Evolutionary conservation across 768 basidiomycete genomes (phyloP), one percentile per base, ranked within the genome.

Genomic region (Kwoniella shandongensis): DNA sequence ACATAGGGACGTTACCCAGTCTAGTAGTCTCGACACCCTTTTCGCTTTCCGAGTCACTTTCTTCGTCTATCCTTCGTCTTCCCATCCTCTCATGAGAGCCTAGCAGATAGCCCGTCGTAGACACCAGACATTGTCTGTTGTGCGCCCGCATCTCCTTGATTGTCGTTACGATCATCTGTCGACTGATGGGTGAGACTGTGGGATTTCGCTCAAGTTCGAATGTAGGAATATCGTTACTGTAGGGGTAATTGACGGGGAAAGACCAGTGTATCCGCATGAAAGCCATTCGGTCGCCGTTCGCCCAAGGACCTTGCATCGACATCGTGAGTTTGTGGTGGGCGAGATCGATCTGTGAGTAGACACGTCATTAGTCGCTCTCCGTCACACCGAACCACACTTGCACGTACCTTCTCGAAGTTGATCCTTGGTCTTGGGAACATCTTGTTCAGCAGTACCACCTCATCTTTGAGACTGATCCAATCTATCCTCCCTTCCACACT

Each of bases 271-370:
- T 83, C 0, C 93, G 86, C 56, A 92, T 85, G 77, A 90, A 92
- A 6, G 76, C 74, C 57, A 88, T 87, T 18, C 86, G 87, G 11
- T 86, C 86, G 0, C 82, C 83, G 54, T 87, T 87, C n/a, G 88
- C 90, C 91, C 91, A 93, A 2, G 91, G 91, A 1, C 89, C 89
- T 61, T 89, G 85, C 40, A 97, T 79, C 3, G 90, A 88, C 44
- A 96, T 80, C 1, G 90, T 91, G 65, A 89, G 89, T 13, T 85
- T 87, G 10, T 90, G 84, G 65, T 78, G 77, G 12, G 70, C 70
- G 29, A 79, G 59, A 56, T 80, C 79, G 50, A 79, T 73, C 79
- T 81, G 54, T 4, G n/a, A 17, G 23, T 6, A 29, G 20, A 18
- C n/a, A 42, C 17, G 17, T 40, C 15, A 2, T 30, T 40, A 23